Percentiles rank a stretch among this genome's conserved stretches.
Evolutionary conservation across 176 grass and related monocot genomes (phyloP).

Genomic region (Pharus latifolius): DNA sequence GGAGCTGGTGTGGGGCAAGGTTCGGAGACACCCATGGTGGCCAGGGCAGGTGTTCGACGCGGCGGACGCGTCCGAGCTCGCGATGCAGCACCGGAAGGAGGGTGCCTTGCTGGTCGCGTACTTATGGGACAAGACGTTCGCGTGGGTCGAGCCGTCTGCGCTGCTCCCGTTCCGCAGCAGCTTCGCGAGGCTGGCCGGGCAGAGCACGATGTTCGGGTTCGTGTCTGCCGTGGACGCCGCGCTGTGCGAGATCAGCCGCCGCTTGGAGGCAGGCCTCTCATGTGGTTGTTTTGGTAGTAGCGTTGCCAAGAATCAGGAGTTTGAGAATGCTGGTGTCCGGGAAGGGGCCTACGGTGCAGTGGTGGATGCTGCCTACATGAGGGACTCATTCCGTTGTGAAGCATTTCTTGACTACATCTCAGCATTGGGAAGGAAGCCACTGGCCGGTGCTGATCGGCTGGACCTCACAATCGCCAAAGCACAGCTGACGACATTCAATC

Average conservation of each 20-base stretch:
- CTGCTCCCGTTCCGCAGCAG: conserved; percentile 55
- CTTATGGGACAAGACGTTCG: conserved; percentile 78
- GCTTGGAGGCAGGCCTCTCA: conserved; percentile 29
- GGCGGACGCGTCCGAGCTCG: conserved; percentile 55
- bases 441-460: conserved; percentile 30
- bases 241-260: conserved; percentile 49
- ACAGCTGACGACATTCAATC: conserved; percentile 64
- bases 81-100: conserved; percentile 27
- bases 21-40: conserved; percentile 91
- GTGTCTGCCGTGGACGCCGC: conserved; percentile 35
- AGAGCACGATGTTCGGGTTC: conserved; percentile 36
- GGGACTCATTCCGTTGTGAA: conserved; percentile 26
- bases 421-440: conserved; percentile 37
- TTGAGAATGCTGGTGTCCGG: conserved; percentile 61
- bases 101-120: conserved; percentile 55
- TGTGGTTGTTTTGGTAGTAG: conserved; percentile 34
- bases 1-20: conserved; percentile 69
- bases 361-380: conserved; percentile 44
- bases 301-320: conserved; percentile 23
- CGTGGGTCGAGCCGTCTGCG: conserved; percentile 46
- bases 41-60: conserved; percentile 69
- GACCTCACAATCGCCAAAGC: conserved; percentile 54
- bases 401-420: conserved; percentile 49
- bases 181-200: conserved; percentile 31
- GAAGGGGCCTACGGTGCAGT: conserved; percentile 13